Evolutionary conservation across 768 basidiomycete genomes (phyloP).

Genomic region (Psilocybe tampanensis): DNA sequence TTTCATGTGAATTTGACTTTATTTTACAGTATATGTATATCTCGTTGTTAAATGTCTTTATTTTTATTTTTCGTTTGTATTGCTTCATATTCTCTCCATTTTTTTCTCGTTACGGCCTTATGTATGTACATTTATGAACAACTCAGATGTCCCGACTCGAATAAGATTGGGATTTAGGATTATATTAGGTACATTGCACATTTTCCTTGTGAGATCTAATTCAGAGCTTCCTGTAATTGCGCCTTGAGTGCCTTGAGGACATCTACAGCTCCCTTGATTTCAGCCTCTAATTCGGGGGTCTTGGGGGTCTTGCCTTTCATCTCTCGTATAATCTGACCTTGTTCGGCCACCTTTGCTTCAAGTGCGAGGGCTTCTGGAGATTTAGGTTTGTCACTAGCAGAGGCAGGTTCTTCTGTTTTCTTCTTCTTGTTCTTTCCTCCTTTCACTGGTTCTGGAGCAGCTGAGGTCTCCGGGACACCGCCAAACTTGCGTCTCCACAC

Average conservation of each 20-base stretch:
- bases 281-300: slow-evolving; percentile 60
- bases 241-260: slow-evolving; percentile 67
- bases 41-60: too few species aligned
- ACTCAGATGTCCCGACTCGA: too few species aligned
- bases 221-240: slow-evolving; percentile 42
- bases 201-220: neutral
- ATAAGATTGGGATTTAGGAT: neutral
- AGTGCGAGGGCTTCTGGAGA: slow-evolving; percentile 71
- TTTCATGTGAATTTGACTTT: too few species aligned
- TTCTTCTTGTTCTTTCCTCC: slow-evolving; percentile 58
- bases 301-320: slow-evolving; percentile 69
- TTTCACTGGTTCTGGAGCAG: slow-evolving; percentile 42
- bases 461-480: slow-evolving; percentile 49
- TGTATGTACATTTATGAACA: too few species aligned
- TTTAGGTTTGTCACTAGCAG: slow-evolving; percentile 56
- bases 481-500: slow-evolving; percentile 82
- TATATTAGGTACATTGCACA: neutral
- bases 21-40: too few species aligned
- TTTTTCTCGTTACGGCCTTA: too few species aligned
- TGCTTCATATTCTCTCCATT: too few species aligned
- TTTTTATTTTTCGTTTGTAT: too few species aligned
- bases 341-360: slow-evolving; percentile 74
- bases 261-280: slow-evolving; percentile 62
- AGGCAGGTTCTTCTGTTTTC: slow-evolving; percentile 46
- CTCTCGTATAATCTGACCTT: slow-evolving; percentile 72